Conservation (phyloP, 2,329 filamentous ascomycete species). For the Arthrobotrys megalospora region DNA sequence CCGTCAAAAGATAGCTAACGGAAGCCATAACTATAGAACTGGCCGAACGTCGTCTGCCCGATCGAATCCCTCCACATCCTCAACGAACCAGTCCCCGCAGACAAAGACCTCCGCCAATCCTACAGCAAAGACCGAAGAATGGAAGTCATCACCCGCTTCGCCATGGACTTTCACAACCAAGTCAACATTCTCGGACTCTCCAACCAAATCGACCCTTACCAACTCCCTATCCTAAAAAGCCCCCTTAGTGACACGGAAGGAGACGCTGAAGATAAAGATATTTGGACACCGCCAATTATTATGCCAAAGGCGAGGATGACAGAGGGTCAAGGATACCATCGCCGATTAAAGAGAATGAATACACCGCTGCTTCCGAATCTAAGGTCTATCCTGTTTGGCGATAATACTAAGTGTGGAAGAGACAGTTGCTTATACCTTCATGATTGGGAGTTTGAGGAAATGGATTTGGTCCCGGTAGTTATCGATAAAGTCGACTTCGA, state of each 20-base stretch:
- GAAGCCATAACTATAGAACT: constrained; percentile 19
- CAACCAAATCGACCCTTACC: constrained; percentile 17
- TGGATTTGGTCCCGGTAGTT: constrained; percentile 52
- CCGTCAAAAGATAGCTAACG: background rate
- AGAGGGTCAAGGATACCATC: background rate
- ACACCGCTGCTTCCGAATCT: constrained; percentile 43
- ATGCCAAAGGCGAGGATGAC: background rate
- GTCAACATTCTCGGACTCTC: constrained; percentile 48
- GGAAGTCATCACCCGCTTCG: constrained; percentile 51
- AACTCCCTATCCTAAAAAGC: background rate
- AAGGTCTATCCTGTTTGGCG: constrained; percentile 38
- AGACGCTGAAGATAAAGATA: background rate
- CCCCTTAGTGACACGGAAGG: background rate
- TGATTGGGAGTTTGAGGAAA: constrained; percentile 59
- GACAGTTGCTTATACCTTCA: constrained; percentile 55
- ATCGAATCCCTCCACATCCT: constrained; percentile 55
- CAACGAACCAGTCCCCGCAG: constrained; percentile 45
- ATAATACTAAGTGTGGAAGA: constrained; percentile 56
- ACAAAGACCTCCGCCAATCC: constrained; percentile 30
- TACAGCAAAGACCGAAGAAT: constrained; percentile 44
- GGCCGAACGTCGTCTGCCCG: constrained; percentile 40
- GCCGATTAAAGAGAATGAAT: background rate
- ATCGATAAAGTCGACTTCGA: constrained; percentile 41
- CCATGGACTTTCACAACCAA: constrained; percentile 50
- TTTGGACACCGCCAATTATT: too few species aligned